phyloP scores from a whole-genome alignment of 2,329 filamentous ascomycete genomes.

The Aulographum hederae region DNA sequence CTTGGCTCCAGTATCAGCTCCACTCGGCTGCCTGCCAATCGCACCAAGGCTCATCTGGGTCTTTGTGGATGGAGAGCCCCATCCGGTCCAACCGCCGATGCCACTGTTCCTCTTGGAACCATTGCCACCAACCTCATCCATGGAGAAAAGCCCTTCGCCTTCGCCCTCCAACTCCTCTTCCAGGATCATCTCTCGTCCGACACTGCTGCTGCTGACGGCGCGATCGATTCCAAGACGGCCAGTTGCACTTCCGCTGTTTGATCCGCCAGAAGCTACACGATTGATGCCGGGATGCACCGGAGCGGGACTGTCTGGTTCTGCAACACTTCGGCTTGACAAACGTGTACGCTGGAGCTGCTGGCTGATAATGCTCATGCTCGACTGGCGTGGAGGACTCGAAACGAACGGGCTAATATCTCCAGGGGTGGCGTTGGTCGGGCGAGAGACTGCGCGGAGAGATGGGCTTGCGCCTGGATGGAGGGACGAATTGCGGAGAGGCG shows the following conservation, averaged over 20 bases:
- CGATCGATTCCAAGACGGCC: slow-evolving; percentile 14
- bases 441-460: too few relatives aligned
- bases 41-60: too few relatives aligned
- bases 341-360: slow-evolving; percentile 33
- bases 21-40: too few relatives aligned
- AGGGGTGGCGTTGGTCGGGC: too few relatives aligned
- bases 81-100: too few relatives aligned
- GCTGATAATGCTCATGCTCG: slow-evolving; percentile 37
- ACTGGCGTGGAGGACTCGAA: slow-evolving; percentile 35
- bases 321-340: slow-evolving; percentile 15
- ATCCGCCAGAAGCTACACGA: slow-evolving; percentile 14
- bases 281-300: slow-evolving; percentile 50
- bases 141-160: slow-evolving; percentile 22
- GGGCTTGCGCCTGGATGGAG: slow-evolving; percentile 31
- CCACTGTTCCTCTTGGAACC: too few relatives aligned
- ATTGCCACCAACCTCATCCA: slow-evolving; percentile 19
- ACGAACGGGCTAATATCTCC: slow-evolving; percentile 32
- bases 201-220: slow-evolving; percentile 18
- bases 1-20: too few relatives aligned
- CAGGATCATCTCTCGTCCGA: slow-evolving; percentile 20
- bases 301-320: slow-evolving; percentile 4
- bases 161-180: too few relatives aligned
- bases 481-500: slow-evolving; percentile 44
- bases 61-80: too few relatives aligned
- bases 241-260: slow-evolving; percentile 10